Base-by-base conservation (phyloP, 2,329 filamentous ascomycete genomes). In the Myriosclerotinia duriaeana region DNA sequence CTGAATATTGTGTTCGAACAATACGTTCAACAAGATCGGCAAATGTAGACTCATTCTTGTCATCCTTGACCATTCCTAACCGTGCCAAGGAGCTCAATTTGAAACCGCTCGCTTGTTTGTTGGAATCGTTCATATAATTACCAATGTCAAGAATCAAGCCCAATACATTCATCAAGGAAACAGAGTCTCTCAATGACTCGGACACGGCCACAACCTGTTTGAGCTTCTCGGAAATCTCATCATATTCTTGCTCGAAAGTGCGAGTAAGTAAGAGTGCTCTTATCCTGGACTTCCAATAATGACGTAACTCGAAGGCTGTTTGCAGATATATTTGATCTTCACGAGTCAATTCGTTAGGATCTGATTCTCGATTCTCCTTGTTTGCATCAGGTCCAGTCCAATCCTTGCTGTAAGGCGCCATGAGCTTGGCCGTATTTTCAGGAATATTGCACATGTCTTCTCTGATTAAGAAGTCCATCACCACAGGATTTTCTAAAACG, bases 71-170 rank as follows among this genome's bases (percentile, higher is more conserved):
- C 93, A 99, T 98, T 69, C 90, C 93, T 65, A 99, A 82, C 65
- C 95, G 88, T 38, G 92, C 91, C 59, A 99, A 87, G 7, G 95
- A 97, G 76, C 93, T 95, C 17, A 99, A 87, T 82, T 99, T 99
- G 88, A 99, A 99, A 69, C 95, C 95, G 67, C 90, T 91, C 5
- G 95, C 95, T 80, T 98, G 95, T 81, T 99, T 99, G 80, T 97
- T 98, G 65, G 93, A 90, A 77, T 98, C 95, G 82, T 99, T 99
- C 95, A 99, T 99, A 84, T 97, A 99, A 79, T 99, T 99, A 78
- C 95, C 95, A 75, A 99, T 97, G 78, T 97, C 94, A 74, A 99
- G 82, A 78, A 99, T 99, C 69, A 98, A 84, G 67, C 94, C 93
- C 66, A 99, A 86, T 56, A 99, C 93, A 71, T 96, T 97, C 89